Conservation (phyloP, 495 filamentous ascomycete genomes). For the Tuber magnatum region DNA sequence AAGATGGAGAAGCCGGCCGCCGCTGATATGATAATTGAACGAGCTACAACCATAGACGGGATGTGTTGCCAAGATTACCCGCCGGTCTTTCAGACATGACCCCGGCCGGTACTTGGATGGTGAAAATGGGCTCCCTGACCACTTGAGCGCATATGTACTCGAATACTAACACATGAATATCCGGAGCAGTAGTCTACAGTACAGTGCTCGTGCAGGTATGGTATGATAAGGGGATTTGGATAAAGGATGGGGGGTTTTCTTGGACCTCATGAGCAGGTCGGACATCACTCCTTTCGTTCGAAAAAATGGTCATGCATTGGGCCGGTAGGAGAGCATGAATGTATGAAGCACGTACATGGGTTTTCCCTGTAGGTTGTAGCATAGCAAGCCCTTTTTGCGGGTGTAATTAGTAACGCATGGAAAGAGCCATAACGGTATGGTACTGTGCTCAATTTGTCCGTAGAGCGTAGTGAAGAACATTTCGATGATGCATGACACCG, state of each 20-base stretch:
- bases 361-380: not conserved
- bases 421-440: not conserved
- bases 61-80: slow-evolving; percentile 1
- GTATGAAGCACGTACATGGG: not conserved
- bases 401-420: not conserved
- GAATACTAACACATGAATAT: not conserved
- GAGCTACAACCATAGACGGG: not conserved
- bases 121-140: not conserved
- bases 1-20: not conserved
- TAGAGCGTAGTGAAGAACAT: not conserved
- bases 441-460: not conserved
- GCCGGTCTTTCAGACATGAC: not conserved
- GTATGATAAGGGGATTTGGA: not conserved
- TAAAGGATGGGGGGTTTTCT: not conserved
- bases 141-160: slow-evolving; percentile 1
- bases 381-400: not conserved
- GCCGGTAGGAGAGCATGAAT: not conserved
- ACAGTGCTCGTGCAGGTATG: not conserved
- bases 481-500: not conserved
- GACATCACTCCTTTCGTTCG: not conserved
- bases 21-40: not conserved
- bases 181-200: not conserved
- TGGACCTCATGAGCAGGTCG: not conserved
- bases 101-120: not conserved
- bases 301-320: not conserved